Evolutionary conservation across 2,329 filamentous ascomycete species (phyloP).

Genomic region (Didymella sp.): DNA sequence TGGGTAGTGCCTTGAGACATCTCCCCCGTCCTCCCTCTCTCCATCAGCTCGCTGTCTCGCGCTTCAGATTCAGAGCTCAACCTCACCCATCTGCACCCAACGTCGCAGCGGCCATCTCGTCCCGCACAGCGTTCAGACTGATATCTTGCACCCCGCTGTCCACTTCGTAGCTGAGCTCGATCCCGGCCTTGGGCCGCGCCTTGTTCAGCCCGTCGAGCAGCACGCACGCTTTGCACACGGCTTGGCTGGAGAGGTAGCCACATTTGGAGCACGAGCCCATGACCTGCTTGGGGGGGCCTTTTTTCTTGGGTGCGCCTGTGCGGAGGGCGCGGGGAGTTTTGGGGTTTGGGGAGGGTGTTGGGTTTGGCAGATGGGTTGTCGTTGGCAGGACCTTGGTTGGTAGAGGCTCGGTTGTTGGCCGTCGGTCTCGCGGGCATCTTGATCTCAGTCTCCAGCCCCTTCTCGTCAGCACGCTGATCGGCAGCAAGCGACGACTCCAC

Average conservation of each 20-base stretch:
- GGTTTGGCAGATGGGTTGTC: no score
- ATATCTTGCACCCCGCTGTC: conserved; percentile 34
- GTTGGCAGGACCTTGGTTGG: conserved; percentile 25
- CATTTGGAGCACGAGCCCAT: conserved; percentile 86
- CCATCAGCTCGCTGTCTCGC: no score
- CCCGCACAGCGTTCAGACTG: conserved; percentile 30
- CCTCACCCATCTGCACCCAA: no score
- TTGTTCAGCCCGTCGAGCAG: conserved; percentile 92
- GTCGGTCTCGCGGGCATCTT: conserved; percentile 37
- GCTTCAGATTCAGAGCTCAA: conserved; percentile 19
- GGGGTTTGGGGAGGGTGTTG: no score
- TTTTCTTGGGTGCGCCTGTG: conserved; percentile 30
- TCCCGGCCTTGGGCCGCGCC: conserved; percentile 55
- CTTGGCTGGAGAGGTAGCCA: conserved; percentile 94
- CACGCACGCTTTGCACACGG: conserved; percentile 90
- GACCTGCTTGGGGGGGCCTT: conserved; percentile 63
- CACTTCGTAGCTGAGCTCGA: conserved; percentile 41
- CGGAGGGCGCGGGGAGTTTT: conserved; percentile 28
- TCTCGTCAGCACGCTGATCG: conserved; percentile 65
- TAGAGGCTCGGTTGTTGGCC: neutral
- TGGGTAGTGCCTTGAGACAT: no score
- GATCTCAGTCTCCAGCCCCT: conserved; percentile 72
- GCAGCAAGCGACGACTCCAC: conserved; percentile 77
- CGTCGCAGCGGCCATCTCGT: conserved; percentile 33
- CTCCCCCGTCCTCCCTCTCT: no score